phyloP scores from a whole-genome alignment of 1,139 yeast species.

The Kluyveromyces sp. region DNA sequence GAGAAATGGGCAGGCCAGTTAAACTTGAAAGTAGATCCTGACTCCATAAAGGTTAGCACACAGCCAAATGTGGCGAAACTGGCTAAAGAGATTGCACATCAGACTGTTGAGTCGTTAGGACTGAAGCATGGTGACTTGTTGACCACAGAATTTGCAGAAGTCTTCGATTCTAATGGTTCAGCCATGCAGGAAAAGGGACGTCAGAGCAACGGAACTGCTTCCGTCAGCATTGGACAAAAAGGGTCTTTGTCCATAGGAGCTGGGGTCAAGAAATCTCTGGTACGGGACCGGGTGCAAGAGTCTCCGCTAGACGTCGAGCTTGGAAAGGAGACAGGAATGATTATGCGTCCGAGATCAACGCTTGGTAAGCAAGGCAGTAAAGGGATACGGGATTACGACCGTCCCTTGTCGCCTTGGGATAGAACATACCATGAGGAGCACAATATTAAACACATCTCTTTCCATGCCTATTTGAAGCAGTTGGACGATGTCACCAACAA shows the following conservation, averaged over 20 bases:
- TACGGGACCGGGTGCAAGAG: conserved; percentile 32
- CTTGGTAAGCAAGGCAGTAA: conserved; percentile 84
- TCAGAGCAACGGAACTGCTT: neutral
- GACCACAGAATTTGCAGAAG: conserved; percentile 44
- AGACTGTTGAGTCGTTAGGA: conserved; percentile 47
- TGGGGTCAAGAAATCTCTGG: neutral
- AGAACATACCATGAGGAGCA: conserved; percentile 64
- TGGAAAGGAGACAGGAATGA: conserved; percentile 65
- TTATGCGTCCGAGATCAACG: conserved; percentile 52
- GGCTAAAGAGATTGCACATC: conserved; percentile 39
- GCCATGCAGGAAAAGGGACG: conserved; percentile 4
- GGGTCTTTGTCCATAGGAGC: neutral
- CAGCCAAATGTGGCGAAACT: conserved; percentile 38
- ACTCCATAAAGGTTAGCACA: conserved; percentile 23
- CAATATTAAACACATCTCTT: conserved; percentile 81
- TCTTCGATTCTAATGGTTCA: conserved; percentile 1
- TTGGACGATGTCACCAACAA: conserved; percentile 65
- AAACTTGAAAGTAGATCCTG: conserved; percentile 21
- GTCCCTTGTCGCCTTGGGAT: conserved; percentile 96
- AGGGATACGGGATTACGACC: conserved; percentile 97
- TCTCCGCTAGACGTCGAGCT: conserved; percentile 61
- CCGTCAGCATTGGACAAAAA: conserved; percentile 8
- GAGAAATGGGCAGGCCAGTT: conserved; percentile 34
- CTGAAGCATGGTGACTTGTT: conserved; percentile 81
- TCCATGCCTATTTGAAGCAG: conserved; percentile 74